Evolutionary conservation across 2,329 filamentous ascomycete genomes (phyloP).

Genomic region (Verticillium longisporum): DNA sequence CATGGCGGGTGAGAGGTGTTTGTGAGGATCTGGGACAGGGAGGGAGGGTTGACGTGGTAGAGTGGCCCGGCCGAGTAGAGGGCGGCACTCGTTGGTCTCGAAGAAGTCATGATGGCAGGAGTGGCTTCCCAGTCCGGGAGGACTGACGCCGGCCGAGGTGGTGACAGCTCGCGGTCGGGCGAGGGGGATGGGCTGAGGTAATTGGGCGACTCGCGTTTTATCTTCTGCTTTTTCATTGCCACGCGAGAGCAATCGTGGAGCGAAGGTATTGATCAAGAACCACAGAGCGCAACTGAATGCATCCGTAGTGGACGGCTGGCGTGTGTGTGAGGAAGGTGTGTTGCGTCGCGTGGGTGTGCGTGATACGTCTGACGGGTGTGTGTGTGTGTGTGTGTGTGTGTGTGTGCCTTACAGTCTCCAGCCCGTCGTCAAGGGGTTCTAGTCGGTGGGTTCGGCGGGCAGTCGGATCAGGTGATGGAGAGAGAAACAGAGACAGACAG

Average conservation of each 20-base stretch:
- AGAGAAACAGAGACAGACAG: too few relatives aligned
- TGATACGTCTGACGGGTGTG: too few relatives aligned
- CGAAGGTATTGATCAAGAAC: not conserved
- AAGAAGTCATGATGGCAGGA: slow-evolving; percentile 35
- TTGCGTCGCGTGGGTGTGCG: not conserved
- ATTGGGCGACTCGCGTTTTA: slow-evolving; percentile 35
- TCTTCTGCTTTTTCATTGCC: slow-evolving; percentile 40
- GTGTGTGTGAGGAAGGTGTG: not conserved
- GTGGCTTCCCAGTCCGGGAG: slow-evolving; percentile 36
- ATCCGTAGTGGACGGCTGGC: not conserved
- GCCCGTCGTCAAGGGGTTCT: not conserved
- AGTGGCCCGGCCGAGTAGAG: slow-evolving; percentile 32
- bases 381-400: too few relatives aligned
- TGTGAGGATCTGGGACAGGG: slow-evolving; percentile 79
- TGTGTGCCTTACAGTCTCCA: too few relatives aligned
- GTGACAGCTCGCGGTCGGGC: slow-evolving; percentile 31
- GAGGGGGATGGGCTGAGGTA: slow-evolving; percentile 33
- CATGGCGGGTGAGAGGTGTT: slow-evolving; percentile 83
- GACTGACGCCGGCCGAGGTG: slow-evolving; percentile 32
- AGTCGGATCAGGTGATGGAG: not conserved
- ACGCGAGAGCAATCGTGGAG: slow-evolving; percentile 5
- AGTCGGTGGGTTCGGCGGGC: not conserved
- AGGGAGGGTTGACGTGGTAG: slow-evolving; percentile 43
- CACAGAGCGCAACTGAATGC: not conserved
- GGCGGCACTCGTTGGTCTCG: slow-evolving; percentile 42